These are phyloP conservation scores for Colletotrichum sp. DNA, from an alignment of 2,329 filamentous ascomycete genomes.

Conservation along the genomic window DNA sequence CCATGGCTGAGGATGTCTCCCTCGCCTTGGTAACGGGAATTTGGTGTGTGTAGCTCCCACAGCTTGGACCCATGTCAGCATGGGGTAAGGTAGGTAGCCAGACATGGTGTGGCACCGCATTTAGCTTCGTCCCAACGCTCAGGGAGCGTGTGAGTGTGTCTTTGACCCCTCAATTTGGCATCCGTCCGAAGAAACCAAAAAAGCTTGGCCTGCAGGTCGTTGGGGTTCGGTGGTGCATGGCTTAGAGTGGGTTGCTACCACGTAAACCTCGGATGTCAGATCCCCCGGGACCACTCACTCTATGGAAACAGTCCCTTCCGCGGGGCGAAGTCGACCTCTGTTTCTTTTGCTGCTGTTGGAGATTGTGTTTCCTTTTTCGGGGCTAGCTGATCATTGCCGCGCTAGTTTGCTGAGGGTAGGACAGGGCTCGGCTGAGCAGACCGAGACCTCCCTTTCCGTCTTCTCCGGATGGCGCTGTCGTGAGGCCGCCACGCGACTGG, in stretches of 20 bases:
- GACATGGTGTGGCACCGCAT: neutral
- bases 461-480: neutral
- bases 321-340: neutral
- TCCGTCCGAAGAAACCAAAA: neutral
- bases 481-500: neutral
- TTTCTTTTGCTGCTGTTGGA: neutral
- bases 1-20: neutral
- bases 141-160: neutral
- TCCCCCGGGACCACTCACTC: neutral
- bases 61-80: neutral
- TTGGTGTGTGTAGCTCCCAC: neutral
- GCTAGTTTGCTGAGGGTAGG: neutral
- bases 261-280: slow-evolving; percentile 10
- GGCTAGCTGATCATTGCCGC: neutral
- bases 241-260: neutral
- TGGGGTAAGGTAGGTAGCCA: neutral
- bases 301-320: neutral
- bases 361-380: neutral
- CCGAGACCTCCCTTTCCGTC: neutral
- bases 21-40: neutral
- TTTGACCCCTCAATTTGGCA: neutral
- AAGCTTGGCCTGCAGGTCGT: neutral
- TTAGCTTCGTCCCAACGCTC: neutral
- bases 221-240: neutral
- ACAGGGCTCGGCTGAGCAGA: neutral